Evolutionary conservation across 1,139 yeast genomes (phyloP).

Genomic region (Suhomyces coccinellae): DNA sequence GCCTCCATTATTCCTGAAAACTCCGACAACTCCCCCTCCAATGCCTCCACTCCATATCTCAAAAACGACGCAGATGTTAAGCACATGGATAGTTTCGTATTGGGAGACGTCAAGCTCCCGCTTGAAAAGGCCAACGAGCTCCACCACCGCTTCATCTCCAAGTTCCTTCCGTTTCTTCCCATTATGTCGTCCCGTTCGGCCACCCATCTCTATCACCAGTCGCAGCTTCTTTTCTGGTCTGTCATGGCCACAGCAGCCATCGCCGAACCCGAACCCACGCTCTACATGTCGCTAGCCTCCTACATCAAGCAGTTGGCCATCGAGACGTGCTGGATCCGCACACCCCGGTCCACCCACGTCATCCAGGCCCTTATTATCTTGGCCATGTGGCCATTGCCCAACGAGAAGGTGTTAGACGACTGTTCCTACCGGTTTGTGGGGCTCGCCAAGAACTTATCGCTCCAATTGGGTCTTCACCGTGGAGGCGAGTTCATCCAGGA

Average conservation of each 20-base stretch:
- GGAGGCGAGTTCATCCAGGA: slow-evolving; percentile 87
- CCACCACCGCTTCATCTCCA: slow-evolving; percentile 64
- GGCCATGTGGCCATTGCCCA: slow-evolving; percentile 91
- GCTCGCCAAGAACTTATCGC: slow-evolving; percentile 77
- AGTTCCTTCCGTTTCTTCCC: slow-evolving; percentile 77
- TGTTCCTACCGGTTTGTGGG: slow-evolving; percentile 88
- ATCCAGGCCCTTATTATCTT: slow-evolving; percentile 83
- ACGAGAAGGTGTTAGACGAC: slow-evolving; percentile 89
- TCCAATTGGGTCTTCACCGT: slow-evolving; percentile 89
- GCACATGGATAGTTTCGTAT: slow-evolving; percentile 55
- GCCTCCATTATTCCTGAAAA: slow-evolving; percentile 25
- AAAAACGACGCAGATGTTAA: slow-evolving; percentile 20
- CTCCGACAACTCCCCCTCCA: slow-evolving; percentile 29
- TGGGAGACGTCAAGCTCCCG: slow-evolving; percentile 74
- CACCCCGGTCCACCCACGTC: slow-evolving; percentile 92
- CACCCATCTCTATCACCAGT: slow-evolving; percentile 75
- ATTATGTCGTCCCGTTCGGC: slow-evolving; percentile 72
- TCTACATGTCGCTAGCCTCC: slow-evolving; percentile 74
- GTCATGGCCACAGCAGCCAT: slow-evolving; percentile 83
- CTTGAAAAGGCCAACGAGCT: slow-evolving; percentile 67
- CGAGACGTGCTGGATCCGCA: slow-evolving; percentile 90
- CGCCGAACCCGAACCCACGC: slow-evolving; percentile 82
- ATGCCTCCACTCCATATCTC: slow-evolving; percentile 12
- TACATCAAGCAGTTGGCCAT: slow-evolving; percentile 85
- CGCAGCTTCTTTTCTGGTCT: slow-evolving; percentile 87